Evolutionary conservation across 2,329 filamentous ascomycete genomes (phyloP).

Genomic region (Sphaerulina vaccinii): DNA sequence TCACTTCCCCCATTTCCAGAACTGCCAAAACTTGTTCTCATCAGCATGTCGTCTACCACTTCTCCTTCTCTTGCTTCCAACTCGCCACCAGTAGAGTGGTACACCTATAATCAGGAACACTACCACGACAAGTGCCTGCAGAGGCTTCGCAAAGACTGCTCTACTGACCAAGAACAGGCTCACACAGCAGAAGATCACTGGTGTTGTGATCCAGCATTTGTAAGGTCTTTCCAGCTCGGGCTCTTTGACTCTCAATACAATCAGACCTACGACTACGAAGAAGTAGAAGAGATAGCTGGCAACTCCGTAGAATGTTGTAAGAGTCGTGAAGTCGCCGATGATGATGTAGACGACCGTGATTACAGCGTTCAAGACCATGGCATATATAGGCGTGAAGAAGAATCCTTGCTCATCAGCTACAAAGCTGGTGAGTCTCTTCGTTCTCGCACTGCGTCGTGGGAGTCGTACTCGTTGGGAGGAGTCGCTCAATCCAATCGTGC

Average conservation of each 20-base stretch:
- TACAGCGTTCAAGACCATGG: conserved; percentile 75
- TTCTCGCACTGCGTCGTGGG: conserved; percentile 54
- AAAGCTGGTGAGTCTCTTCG: conserved; percentile 58
- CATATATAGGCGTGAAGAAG: conserved; percentile 92
- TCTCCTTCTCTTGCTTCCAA: conserved; percentile 56
- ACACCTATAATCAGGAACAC: conserved; percentile 80
- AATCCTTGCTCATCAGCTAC: conserved; percentile 78
- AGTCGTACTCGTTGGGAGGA: conserved; percentile 36
- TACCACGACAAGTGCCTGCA: conserved; percentile 85
- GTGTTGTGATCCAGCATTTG: conserved; percentile 93
- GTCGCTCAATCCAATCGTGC: conserved; percentile 70
- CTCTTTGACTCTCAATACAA: conserved; percentile 83
- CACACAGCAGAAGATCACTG: conserved; percentile 97
- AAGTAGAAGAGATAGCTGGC: conserved; percentile 98
- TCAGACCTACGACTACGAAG: conserved; percentile 86
- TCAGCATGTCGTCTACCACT: conserved; percentile 30
- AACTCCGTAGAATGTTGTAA: conserved; percentile 96
- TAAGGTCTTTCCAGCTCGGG: conserved; percentile 87
- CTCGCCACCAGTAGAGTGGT: conserved; percentile 84
- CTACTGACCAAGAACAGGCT: conserved; percentile 86
- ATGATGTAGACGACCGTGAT: conserved; percentile 76
- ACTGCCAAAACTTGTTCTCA: conserved; percentile 38
- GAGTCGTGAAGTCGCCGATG: conserved; percentile 84
- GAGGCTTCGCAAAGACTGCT: conserved; percentile 83
- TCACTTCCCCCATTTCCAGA: conserved; percentile 41